Conservation (phyloP, 2,329 filamentous ascomycete species). For the Pleomassaria siparia region DNA sequence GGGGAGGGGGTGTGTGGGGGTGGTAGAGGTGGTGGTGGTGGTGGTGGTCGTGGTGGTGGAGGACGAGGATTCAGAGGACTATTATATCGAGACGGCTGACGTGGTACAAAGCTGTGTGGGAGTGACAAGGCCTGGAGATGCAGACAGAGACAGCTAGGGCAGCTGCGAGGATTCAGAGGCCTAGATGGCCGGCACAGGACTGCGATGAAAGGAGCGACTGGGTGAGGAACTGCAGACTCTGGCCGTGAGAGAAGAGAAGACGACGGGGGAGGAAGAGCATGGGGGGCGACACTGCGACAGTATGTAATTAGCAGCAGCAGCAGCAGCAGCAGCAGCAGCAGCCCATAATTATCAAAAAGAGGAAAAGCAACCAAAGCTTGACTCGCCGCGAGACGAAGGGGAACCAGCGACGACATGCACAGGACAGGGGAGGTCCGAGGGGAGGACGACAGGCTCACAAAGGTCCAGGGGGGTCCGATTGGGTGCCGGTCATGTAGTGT, state of each 20-base stretch:
- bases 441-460: conserved; percentile 14
- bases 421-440: conserved; percentile 16
- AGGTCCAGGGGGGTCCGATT: conserved; percentile 20
- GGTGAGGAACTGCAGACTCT: conserved; percentile 39
- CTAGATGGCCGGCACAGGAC: conserved; percentile 21
- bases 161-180: too few relatives aligned
- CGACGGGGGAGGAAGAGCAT: conserved; percentile 20
- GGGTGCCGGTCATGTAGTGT: conserved; percentile 19
- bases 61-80: conserved; percentile 17
- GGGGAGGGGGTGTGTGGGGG: neutral
- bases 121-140: conserved; percentile 11
- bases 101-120: neutral
- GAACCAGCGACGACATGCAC: conserved; percentile 8
- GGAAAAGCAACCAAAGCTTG: conserved; percentile 12
- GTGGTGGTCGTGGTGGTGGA: conserved; percentile 1
- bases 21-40: neutral
- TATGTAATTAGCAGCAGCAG: conserved; percentile 15
- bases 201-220: conserved; percentile 40
- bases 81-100: conserved; percentile 12
- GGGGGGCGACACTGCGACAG: conserved; percentile 22
- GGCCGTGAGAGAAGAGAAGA: conserved; percentile 23
- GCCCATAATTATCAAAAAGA: conserved; percentile 16
- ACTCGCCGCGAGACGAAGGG: conserved; percentile 13
- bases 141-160: conserved; percentile 30
- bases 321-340: conserved; percentile 13